phyloP scores from a whole-genome alignment of 306 rosid genomes.

The Quercus berberidifolia region DNA sequence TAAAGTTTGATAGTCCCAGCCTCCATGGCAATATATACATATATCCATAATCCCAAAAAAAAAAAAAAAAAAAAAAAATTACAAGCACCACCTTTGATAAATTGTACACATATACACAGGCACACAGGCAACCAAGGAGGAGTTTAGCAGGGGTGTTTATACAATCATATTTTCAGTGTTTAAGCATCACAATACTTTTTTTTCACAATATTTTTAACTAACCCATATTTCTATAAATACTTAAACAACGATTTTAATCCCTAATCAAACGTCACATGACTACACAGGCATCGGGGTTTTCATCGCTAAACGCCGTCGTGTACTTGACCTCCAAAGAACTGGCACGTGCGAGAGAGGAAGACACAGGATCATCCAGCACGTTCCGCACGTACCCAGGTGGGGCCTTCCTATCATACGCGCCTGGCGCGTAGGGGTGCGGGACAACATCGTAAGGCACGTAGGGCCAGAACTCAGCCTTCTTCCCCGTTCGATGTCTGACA shows the following conservation, averaged over 20 bases:
- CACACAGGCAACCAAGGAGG: too few species aligned
- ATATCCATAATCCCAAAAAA: too few species aligned
- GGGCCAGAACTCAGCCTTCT: slow-evolving; percentile 54
- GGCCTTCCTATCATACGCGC: slow-evolving; percentile 46
- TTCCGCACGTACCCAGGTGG: slow-evolving; percentile 59
- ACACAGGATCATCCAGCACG: slow-evolving; percentile 25
- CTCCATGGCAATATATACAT: too few species aligned
- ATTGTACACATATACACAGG: too few species aligned
- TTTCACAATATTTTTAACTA: too few species aligned
- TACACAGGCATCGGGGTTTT: slow-evolving; percentile 42
- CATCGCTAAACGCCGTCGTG: slow-evolving; percentile 53
- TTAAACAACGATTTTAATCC: too few species aligned
- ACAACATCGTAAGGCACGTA: slow-evolving; percentile 47
- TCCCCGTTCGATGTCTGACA: slow-evolving; percentile 43
- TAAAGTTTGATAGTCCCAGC: too few species aligned
- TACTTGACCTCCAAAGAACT: slow-evolving; percentile 36
- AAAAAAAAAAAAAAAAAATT: too few species aligned
- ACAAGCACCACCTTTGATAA: too few species aligned
- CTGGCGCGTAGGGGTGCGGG: slow-evolving; percentile 44
- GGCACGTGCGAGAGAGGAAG: slow-evolving; percentile 37
- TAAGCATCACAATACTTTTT: too few species aligned
- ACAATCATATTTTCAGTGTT: too few species aligned
- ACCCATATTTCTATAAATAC: fast-evolving
- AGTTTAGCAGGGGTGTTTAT: too few species aligned
- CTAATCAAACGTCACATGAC: slow-evolving; percentile 19